Base-by-base conservation (phyloP, 306 rosid genomes). In the Phaseolus lunatus region DNA sequence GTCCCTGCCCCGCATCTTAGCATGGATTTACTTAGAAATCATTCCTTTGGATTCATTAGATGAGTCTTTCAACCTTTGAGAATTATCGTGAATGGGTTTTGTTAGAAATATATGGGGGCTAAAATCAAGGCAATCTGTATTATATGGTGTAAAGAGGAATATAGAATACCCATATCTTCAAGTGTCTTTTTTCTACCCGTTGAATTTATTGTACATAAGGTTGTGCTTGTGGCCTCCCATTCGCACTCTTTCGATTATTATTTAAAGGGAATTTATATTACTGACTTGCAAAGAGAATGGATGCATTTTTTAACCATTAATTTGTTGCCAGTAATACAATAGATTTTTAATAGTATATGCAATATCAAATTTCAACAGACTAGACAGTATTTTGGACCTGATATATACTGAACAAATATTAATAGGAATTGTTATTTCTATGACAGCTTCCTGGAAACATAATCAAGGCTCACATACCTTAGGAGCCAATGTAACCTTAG, bases 401-500 rank as follows among this genome's bases (percentile, higher is more conserved):
- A 78, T 62, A 50, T 35, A 75, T 9, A 11, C n/a, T 35, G 29
- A 79, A 49, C 62, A 31, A 57, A 39, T 59, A 66, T 49, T 53
- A 50, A 59, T 45, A 27, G 41, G 69, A 71, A 22, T 75, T 11
- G 9, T 53, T 79, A 9, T 39, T 66, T 77, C 26, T 63, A 27
- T 57, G 56, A 64, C 24, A 20, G 26, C 37, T 22, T 70, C 33
- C 26, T 31, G 57, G 79, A 63, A 76, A 65, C 52, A 77, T 16
- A 88, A 76, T 47, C 33, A 31, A 80, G 67, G 77, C 72, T 70
- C 75, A 61, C 66, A 70, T 52, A 92, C 97, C 98, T 94, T 94
- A 31, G 97, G 94, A 57, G 98, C 97, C 84, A 83, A 81, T 61
- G 95, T 92, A 82, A 84, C 93, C 84, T 84, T 84, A 52, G 89